Evolutionary conservation across 228 moss, liverwort and hornwort species (phyloP), one percentile per base, ranked within the genome.

Genomic region (Sphagnum fallax): DNA sequence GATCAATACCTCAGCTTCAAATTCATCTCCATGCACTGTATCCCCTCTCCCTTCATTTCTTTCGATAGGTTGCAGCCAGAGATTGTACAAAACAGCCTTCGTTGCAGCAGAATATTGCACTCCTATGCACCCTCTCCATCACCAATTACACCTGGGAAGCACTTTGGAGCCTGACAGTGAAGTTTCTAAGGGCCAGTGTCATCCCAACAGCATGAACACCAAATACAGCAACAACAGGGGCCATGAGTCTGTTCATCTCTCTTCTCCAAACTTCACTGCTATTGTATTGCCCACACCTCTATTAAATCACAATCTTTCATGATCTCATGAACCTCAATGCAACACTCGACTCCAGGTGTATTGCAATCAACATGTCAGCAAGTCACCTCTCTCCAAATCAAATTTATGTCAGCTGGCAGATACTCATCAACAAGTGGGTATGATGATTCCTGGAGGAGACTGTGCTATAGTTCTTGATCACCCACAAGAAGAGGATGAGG

Each of bases 11-110:
- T 84, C 89, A 6, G 89, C 92, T 47, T 92, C 92, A 47, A 86
- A 79, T 53, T 90, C 92, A 8, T 89, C 95, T 48, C 69, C 85
- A 12, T 52, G 51, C 9, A 82, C 85, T 62, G 79, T 87, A 55
- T 86, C 84, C 10, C 91, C 95, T 53, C 86, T 92, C 51, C 89
- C 90, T 53, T 84, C 92, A 55, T 92, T 92, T 64, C 95, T 91
- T 65, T 96, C 92, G 77, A 92, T 96, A 91, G 91, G 70, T 86
- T 96, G 51, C 75, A 61, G 84, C 67, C 64, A 70, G 18, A 79
- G 79, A 48, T 59, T 76, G 63, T 47, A 70, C 8, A 66, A 65
- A 2, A 52, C 74, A 48, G 69, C 67, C 59, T 64, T 62, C 52
- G 69, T 52, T 52, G 53, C 18, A 70, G 64, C 9, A 2, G 53